A percentile compares a stretch with the other conserved stretches of the same genome.
phyloP scores from a whole-genome alignment of 2,329 filamentous ascomycete genomes.

The Nothophoma quercina region DNA sequence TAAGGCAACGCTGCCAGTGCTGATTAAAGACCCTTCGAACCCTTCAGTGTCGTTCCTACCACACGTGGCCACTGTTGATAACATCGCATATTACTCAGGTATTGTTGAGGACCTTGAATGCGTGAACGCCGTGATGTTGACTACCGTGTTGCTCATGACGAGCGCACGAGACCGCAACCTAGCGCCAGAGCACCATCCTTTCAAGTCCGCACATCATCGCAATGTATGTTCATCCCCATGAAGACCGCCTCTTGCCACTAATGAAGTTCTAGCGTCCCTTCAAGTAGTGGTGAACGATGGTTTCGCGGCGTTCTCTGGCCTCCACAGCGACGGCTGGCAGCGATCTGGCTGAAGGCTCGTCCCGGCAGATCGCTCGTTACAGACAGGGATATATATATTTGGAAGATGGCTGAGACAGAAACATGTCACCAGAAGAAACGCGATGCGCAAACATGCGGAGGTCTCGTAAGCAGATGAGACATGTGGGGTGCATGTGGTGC shows the following conservation, averaged over 20 bases:
- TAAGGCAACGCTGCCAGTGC: neutral
- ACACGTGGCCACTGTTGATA: neutral
- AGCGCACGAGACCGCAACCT: neutral
- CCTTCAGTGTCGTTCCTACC: neutral
- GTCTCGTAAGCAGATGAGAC: conserved; percentile 7
- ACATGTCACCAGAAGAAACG: conserved; percentile 7
- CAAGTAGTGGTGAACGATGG: neutral
- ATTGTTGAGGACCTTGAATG: neutral
- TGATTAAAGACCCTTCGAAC: conserved; percentile 1
- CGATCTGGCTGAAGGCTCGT: conserved; percentile 7
- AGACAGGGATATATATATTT: neutral
- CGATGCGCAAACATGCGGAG: conserved; percentile 4
- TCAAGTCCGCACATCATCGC: neutral
- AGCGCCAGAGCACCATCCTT: neutral
- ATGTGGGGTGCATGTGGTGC: conserved; percentile 4
- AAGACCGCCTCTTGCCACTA: neutral
- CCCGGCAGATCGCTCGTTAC: conserved; percentile 3
- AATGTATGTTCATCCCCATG: neutral
- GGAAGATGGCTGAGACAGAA: conserved; percentile 3
- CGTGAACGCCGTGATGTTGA: neutral
- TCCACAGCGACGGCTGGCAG: neutral
- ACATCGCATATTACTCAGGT: neutral
- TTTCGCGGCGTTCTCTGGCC: neutral
- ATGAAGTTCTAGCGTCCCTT: neutral
- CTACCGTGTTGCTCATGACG: neutral